Evolutionary conservation across 192 early-diverging fungal genomes (phyloP).

Genomic region (Piromyces sp.): DNA sequence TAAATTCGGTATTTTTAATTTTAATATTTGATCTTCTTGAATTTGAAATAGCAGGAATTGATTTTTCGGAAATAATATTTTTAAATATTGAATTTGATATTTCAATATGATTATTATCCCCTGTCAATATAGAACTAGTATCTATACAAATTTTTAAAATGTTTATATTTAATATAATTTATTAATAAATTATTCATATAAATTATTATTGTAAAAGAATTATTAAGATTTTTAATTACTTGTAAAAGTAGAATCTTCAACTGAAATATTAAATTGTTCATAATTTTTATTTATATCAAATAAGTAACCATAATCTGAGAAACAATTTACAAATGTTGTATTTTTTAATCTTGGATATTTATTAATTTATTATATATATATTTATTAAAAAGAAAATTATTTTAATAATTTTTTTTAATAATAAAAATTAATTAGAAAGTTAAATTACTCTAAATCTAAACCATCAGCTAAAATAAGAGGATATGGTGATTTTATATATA

Average conservation of each 20-base stretch:
- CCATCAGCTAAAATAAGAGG: too few species aligned
- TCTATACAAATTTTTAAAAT: too few species aligned
- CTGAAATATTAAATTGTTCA: background rate
- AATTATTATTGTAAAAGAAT: too few species aligned
- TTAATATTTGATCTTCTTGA: background rate
- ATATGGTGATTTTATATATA: too few species aligned
- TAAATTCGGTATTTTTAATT: background rate
- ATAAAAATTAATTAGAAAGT: too few species aligned
- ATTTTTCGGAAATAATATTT: background rate
- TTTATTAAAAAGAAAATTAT: too few species aligned
- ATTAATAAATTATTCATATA: too few species aligned
- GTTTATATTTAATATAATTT: too few species aligned
- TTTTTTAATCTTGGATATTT: background rate
- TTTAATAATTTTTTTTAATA: too few species aligned
- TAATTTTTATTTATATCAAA: background rate
- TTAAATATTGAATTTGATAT: background rate
- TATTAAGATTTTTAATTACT: background rate
- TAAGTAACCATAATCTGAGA: background rate
- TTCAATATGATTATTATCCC: background rate
- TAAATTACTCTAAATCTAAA: too few species aligned
- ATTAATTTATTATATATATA: too few species aligned
- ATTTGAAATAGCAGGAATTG: background rate
- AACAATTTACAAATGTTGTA: background rate
- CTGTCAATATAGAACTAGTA: background rate
- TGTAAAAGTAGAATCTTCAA: background rate